Conservation (phyloP, 441 rosid species). For the Adansonia rubrostipa region DNA sequence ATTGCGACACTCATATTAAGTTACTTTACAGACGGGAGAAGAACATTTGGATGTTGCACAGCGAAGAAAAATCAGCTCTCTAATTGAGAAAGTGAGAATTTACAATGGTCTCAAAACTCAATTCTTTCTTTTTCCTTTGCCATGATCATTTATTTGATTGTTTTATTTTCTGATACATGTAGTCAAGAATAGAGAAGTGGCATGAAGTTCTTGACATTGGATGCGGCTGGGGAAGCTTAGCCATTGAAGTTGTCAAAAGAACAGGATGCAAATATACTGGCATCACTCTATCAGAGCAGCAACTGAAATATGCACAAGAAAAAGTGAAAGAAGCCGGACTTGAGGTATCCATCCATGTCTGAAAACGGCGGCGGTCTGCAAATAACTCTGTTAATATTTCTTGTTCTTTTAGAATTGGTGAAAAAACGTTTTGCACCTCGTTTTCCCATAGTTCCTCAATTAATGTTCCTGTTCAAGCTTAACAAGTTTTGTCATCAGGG, state of each 20-base stretch:
- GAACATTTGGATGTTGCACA: constrained; percentile 74
- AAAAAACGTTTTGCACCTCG: too few species aligned
- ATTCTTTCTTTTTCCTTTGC: not conserved
- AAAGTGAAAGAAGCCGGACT: constrained; percentile 85
- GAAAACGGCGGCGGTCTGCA: not conserved
- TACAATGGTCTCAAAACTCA: not conserved
- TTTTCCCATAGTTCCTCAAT: not conserved
- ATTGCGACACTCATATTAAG: not conserved
- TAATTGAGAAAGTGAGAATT: constrained; percentile 68
- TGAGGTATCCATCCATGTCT: constrained; percentile 44
- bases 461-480: not conserved
- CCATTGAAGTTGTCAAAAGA: constrained; percentile 71
- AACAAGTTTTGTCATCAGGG: constrained; percentile 42
- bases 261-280: constrained; percentile 89
- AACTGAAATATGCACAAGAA: constrained; percentile 64
- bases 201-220: constrained; percentile 86
- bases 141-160: not conserved
- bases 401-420: too few species aligned
- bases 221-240: constrained; percentile 85
- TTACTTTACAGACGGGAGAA: constrained; percentile 43
- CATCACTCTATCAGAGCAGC: constrained; percentile 72
- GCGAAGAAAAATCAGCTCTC: constrained; percentile 60
- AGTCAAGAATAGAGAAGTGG: constrained; percentile 65
- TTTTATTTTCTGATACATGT: constrained; percentile 11
- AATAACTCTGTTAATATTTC: not conserved